Evolutionary conservation across 2,329 filamentous ascomycete species (phyloP), one percentile per base, ranked within the genome.

Genomic region (Epichloe sibirici): DNA sequence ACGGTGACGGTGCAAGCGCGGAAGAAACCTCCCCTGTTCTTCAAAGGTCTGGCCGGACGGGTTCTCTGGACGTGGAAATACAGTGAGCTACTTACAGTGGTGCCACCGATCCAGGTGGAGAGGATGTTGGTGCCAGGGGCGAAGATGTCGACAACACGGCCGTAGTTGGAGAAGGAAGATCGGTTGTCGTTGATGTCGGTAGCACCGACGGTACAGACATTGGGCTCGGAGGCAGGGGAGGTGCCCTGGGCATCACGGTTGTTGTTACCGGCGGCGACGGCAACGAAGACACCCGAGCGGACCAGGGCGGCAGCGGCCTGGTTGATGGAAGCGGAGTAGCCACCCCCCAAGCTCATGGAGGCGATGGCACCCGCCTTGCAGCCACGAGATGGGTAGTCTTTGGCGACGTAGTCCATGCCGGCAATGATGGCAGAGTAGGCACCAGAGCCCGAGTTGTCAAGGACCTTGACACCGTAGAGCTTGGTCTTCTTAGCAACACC

Each of bases 271-370:
- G 78, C 78, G 2, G 78, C 78, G 11, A 79, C 77, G 49, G 73
- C 76, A 40, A 79, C 66, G 59, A 78, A 77, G 55, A 79, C 66
- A 13, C 76, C 77, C 0, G 69, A 65, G 7, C 57, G 58, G 57
- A 75, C 67, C 28, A 77, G 68, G 51, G 65, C 66, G 31, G 68
- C 68, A 8, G 78, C 75, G 8, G 77, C 77, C 17, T 61, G 63
- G 70, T 81, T 81, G 57, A 79, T 59, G 11, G 76, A 62, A 2
- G 66, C 53, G 3, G 74, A 75, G 54, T 58, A 65, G 53, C 59
- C 49, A 15, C 77, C 77, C 9, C 78, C 77, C 4, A 82, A 72
- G 15, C 75, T 78, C 77, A 81, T 78, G 67, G 75, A 78, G 59
- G 75, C 72, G 15, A 81, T 76, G 40, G 71, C 66, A 28, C 73